Percentiles rank a stretch among this genome's conserved stretches.
phyloP scores from a whole-genome alignment of 192 early-diverging fungal species.

The Allomyces macrogynus region DNA sequence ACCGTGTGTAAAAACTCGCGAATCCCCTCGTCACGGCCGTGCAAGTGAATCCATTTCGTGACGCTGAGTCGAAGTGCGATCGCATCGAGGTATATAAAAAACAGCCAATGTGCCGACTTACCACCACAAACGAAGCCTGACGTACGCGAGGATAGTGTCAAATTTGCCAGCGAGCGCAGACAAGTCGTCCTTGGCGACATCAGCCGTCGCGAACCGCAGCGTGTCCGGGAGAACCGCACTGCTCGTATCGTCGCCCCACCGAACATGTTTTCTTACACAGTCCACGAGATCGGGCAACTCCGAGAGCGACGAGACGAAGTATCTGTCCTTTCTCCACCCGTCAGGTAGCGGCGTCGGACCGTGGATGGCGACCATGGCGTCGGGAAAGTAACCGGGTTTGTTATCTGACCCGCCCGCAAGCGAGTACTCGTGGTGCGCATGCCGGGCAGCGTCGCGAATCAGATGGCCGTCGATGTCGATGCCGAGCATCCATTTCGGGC shows the following conservation, averaged over 20 bases:
- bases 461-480: constrained; percentile 53
- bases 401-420: constrained; percentile 1
- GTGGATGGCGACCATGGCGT: constrained; percentile 18
- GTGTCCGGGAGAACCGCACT: constrained; percentile 34
- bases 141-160: constrained; percentile 45
- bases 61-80: constrained; percentile 24
- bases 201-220: constrained; percentile 28
- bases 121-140: background rate
- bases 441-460: constrained; percentile 30
- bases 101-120: background rate
- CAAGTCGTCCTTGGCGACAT: constrained; percentile 28
- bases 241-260: constrained; percentile 5
- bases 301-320: too few relatives aligned
- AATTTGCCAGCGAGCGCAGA: constrained; percentile 15
- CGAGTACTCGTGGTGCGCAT: constrained; percentile 20
- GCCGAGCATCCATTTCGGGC: constrained; percentile 33
- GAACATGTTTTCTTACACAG: constrained; percentile 3
- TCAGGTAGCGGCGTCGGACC: constrained; percentile 13
- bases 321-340: background rate
- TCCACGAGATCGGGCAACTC: background rate
- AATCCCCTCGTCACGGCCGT: constrained; percentile 46
- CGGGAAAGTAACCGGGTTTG: constrained; percentile 29
- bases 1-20: constrained; percentile 42
- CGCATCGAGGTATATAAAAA: background rate
- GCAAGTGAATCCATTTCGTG: constrained; percentile 68